Percentiles rank a stretch among this genome's conserved stretches.
These are phyloP conservation scores for Coemansia guatemalensis DNA, from an alignment of 192 early-diverging fungal species.

Conservation along the genomic window DNA sequence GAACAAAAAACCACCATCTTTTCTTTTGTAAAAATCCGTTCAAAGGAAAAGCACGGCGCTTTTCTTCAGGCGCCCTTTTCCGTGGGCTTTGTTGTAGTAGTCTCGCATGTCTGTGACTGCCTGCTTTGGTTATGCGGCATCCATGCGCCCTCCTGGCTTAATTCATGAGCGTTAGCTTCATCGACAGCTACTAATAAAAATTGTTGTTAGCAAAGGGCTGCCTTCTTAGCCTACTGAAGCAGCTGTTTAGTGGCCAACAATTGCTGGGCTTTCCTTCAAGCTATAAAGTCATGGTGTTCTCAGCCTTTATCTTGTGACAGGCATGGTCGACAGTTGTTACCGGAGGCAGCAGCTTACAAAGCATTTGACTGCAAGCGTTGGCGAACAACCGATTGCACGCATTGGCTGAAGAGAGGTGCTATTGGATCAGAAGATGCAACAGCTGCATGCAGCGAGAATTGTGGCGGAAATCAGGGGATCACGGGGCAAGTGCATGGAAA, in stretches of 20 bases:
- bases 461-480: not conserved
- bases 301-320: not conserved
- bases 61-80: no score
- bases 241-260: not conserved
- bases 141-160: no score
- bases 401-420: not conserved
- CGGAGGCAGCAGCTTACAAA: not conserved
- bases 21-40: no score
- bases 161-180: no score
- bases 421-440: not conserved
- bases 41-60: no score
- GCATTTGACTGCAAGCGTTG: not conserved
- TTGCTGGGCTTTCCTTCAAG: not conserved
- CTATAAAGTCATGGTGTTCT: not conserved
- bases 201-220: no score
- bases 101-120: no score
- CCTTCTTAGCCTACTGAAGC: no score
- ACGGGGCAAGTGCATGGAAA: not conserved
- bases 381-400: not conserved
- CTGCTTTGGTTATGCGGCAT: no score
- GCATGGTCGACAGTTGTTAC: not conserved
- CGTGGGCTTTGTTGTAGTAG: no score
- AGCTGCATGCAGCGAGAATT: not conserved
- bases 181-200: no score
- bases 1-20: no score